Evolutionary conservation across 129 eudicot species (phyloP).

Genomic region (Tagetes patula): DNA sequence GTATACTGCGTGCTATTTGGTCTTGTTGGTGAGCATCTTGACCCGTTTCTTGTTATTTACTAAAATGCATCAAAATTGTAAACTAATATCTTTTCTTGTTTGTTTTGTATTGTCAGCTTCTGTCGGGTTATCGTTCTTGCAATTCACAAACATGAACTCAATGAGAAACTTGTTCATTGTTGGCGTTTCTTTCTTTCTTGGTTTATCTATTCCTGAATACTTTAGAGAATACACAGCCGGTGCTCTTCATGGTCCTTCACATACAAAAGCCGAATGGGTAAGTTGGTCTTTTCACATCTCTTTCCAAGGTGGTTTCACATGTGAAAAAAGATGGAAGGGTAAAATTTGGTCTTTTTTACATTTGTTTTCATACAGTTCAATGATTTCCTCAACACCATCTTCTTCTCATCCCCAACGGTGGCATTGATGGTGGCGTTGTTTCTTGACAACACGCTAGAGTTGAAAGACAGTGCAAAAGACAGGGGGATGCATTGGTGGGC

Average conservation of each 20-base stretch:
- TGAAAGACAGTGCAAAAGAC: constrained; percentile 88
- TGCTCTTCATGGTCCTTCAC: constrained; percentile 96
- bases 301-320: constrained; percentile 7
- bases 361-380: constrained; percentile 65
- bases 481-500: constrained; percentile 99
- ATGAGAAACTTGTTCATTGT: constrained; percentile 89
- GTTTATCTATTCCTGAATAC: constrained; percentile 92
- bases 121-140: constrained; percentile 92
- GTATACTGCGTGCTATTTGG: constrained; percentile 93
- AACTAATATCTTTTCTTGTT: background rate
- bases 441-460: constrained; percentile 93
- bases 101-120: constrained; percentile 62
- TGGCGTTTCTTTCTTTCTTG: constrained; percentile 91
- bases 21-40: constrained; percentile 72
- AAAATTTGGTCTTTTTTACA: constrained; percentile 15
- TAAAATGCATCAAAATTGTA: background rate
- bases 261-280: constrained; percentile 97
- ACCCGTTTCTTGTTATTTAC: background rate
- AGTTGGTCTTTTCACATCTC: constrained; percentile 24
- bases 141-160: constrained; percentile 98
- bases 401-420: constrained; percentile 87
- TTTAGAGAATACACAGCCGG: constrained; percentile 83
- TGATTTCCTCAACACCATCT: constrained; percentile 89
- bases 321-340: background rate
- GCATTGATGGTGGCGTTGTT: constrained; percentile 82